A percentile compares a stretch with the other conserved stretches of the same genome.
phyloP scores from a whole-genome alignment of 306 rosid species.

The Begonia masoniana region DNA sequence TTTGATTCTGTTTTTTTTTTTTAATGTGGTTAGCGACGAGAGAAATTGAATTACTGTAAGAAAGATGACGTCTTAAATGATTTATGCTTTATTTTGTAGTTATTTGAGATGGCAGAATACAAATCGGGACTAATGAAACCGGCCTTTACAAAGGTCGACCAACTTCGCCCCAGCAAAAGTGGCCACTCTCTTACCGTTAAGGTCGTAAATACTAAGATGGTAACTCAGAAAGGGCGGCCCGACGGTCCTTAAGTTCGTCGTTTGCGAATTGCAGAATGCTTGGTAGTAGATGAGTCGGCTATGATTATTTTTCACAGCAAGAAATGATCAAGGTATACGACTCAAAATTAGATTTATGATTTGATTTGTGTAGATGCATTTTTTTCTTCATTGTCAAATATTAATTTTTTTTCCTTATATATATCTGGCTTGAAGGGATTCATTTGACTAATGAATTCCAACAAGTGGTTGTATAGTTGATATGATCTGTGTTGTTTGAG shows the following conservation, averaged over 20 bases:
- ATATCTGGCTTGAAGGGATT: no score
- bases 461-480: no score
- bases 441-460: no score
- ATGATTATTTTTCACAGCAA: conserved; percentile 73
- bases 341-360: no score
- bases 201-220: conserved; percentile 79
- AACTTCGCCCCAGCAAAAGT: conserved; percentile 75
- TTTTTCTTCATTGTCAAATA: no score
- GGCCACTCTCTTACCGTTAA: conserved; percentile 75
- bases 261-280: conserved; percentile 87
- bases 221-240: conserved; percentile 71
- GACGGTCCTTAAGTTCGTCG: conserved; percentile 91
- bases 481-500: no score
- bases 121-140: conserved; percentile 83
- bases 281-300: conserved; percentile 92
- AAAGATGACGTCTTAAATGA: no score
- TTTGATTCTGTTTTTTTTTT: no score
- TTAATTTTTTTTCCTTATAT: no score
- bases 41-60: no score
- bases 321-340: conserved; percentile 76
- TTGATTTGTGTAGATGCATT: no score
- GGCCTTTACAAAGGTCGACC: conserved; percentile 71
- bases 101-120: conserved; percentile 59
- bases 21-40: no score
- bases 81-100: conserved; percentile 5